Evolutionary conservation across 2,329 filamentous ascomycete genomes (phyloP).

Genomic region (Chalara sp.): DNA sequence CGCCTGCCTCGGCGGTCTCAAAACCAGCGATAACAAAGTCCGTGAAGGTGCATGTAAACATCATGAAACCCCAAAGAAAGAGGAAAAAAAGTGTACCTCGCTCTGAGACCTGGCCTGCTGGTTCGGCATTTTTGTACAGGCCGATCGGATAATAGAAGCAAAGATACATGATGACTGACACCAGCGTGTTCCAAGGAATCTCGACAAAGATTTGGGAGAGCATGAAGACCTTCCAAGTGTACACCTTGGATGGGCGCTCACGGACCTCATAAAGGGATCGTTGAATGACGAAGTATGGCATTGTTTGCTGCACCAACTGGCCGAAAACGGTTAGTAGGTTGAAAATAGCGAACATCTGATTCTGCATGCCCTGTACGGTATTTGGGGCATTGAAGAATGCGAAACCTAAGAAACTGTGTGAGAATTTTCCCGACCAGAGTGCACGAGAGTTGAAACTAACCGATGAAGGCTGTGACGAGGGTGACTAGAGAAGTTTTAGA

Average conservation of each 20-base stretch:
- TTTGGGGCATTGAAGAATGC: too few species aligned
- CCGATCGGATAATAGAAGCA: conserved; percentile 82
- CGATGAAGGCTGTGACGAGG: background rate
- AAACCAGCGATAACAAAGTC: conserved; percentile 69
- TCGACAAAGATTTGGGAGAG: conserved; percentile 71
- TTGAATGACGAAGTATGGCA: conserved; percentile 55
- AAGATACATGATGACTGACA: conserved; percentile 66
- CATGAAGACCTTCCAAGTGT: conserved; percentile 60
- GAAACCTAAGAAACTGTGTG: too few species aligned
- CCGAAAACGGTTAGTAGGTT: conserved; percentile 45
- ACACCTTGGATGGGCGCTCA: conserved; percentile 72
- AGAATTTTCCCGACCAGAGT: too few species aligned
- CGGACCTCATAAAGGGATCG: conserved; percentile 56
- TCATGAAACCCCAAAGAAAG: conserved; percentile 64
- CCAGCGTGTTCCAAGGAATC: conserved; percentile 69
- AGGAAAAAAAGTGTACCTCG: conserved; percentile 75
- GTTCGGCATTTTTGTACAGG: conserved; percentile 60
- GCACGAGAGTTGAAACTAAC: background rate
- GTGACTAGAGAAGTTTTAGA: background rate
- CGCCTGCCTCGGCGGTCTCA: conserved; percentile 65
- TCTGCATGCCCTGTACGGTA: background rate
- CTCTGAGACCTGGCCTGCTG: conserved; percentile 51
- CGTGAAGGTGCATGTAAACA: conserved; percentile 75
- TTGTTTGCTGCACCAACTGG: conserved; percentile 67
- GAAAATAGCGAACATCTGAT: background rate